Base-by-base conservation (phyloP, 1,284 basidiomycete species). In the Fereydounia khargensis region DNA sequence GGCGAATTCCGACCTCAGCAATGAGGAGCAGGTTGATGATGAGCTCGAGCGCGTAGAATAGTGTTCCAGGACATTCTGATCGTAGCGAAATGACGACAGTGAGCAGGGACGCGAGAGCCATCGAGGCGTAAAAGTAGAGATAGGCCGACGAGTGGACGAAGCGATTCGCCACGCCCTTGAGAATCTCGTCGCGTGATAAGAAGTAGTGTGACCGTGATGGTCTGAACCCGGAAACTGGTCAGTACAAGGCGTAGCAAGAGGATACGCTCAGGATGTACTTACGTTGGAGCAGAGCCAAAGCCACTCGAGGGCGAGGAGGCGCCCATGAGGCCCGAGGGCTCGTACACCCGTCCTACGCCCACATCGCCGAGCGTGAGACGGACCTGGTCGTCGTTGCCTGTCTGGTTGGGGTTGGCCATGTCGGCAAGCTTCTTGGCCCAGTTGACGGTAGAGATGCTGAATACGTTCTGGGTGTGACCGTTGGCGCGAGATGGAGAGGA, bases 61-160 rank as follows among this genome's bases (percentile, higher is more conserved):
- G 39, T 2, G 59, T 52, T 2, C 70, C 71, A 0, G 71, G 71
- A 38, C 73, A 74, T 21, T 70, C 61, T 21, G 59, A 54, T 2
- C 64, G 44, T 4, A 75, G 49, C 8, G 51, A 58, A 34, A 75
- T 48, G n/a, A 68, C 41, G 13, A 73, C 71, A 4, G 73, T 74
- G 3, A 73, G 35, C 10, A 74, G 49, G 4, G 69, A 72, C 3
- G 67, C 58, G 6, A 65, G 39, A 2, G 71, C 73, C 73, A 75
- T 75, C 3, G 54, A 51, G 3, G 57, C 70, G 45, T 75, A 75
- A 39, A 75, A 65, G 47, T 66, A 75, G 25, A 75, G 57, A 30
- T 75, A 75, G 5, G 68, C 65, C 18, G 55, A 54, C 5, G 68
- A 71, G 40, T 75, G 73, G 11, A 75, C 73, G 34, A 75, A 75